Percentiles rank a stretch among this genome's conserved stretches.
These are phyloP conservation scores for Coniosporium tulheliwenetii DNA, from an alignment of 2,329 filamentous ascomycete species.

Conservation along the genomic window DNA sequence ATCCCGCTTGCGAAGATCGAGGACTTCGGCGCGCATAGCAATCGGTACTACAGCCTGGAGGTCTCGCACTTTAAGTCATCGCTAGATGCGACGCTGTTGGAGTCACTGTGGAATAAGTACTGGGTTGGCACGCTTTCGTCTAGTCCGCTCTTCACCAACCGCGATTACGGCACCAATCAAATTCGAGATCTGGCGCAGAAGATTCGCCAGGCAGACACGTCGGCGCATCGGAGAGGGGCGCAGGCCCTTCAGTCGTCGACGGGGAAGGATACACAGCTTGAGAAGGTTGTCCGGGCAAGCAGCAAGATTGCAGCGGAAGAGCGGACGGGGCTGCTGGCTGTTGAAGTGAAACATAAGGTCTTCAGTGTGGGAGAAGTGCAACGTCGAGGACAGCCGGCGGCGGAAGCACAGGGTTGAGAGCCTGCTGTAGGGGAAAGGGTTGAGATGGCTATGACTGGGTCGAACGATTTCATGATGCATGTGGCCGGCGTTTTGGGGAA, in stretches of 20 bases:
- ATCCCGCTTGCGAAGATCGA: slow-evolving; percentile 89
- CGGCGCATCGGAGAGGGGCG: slow-evolving; percentile 11
- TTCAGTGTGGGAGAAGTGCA: slow-evolving; percentile 21
- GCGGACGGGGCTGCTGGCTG: slow-evolving; percentile 44
- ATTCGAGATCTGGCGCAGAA: slow-evolving; percentile 79
- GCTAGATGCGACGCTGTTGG: slow-evolving; percentile 72
- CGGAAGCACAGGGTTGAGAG: too few relatives aligned
- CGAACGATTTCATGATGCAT: too few relatives aligned
- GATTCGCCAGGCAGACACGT: slow-evolving; percentile 36
- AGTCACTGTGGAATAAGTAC: slow-evolving; percentile 96
- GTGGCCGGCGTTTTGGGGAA: too few relatives aligned
- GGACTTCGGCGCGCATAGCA: slow-evolving; percentile 87
- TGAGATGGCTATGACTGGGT: too few relatives aligned
- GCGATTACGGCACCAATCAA: slow-evolving; percentile 84
- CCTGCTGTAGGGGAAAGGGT: too few relatives aligned
- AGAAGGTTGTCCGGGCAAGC: slow-evolving; percentile 46
- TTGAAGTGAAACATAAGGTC: slow-evolving; percentile 46
- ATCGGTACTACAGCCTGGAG: slow-evolving; percentile 79
- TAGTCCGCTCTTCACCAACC: slow-evolving; percentile 77
- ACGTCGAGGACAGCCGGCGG: too few relatives aligned
- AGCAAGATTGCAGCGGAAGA: slow-evolving; percentile 47
- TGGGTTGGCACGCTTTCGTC: slow-evolving; percentile 94
- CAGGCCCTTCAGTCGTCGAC: slow-evolving; percentile 1
- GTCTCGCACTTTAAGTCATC: slow-evolving; percentile 91
- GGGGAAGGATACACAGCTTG: slow-evolving; percentile 32